A percentile compares a stretch with the other conserved stretches of the same genome.
Conservation (phyloP, 108 stramenopile genomes). For the Nitzschia palea region DNA sequence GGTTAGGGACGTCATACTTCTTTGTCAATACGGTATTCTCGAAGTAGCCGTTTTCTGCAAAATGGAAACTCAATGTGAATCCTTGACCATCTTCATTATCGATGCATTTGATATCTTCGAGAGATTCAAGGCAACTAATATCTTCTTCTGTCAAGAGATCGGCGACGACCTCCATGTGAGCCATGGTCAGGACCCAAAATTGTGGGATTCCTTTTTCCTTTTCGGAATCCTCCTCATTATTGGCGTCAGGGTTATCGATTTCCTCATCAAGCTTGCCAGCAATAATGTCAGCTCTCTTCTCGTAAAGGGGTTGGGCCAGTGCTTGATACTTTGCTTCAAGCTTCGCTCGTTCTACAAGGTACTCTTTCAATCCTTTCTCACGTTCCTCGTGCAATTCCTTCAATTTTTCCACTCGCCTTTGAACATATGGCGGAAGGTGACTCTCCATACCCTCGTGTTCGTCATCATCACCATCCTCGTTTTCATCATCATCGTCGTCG, state of each 20-base stretch:
- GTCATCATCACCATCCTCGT: slow-evolving; percentile 42
- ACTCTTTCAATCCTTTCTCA: slow-evolving; percentile 55
- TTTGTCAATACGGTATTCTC: slow-evolving; percentile 85
- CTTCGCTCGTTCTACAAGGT: slow-evolving; percentile 74
- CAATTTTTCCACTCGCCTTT: slow-evolving; percentile 61
- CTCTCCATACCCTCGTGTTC: slow-evolving; percentile 34
- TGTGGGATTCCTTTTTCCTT: slow-evolving; percentile 74
- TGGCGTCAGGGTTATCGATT: slow-evolving; percentile 20
- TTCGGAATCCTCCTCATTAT: slow-evolving; percentile 25
- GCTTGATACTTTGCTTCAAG: slow-evolving; percentile 75
- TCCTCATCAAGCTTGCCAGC: slow-evolving; percentile 41
- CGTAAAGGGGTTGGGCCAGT: slow-evolving; percentile 62
- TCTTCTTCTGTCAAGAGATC: slow-evolving; percentile 83
- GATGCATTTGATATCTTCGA: slow-evolving; percentile 71
- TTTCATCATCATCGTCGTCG: slow-evolving; percentile 12
- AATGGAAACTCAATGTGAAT: slow-evolving; percentile 87
- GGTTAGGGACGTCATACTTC: slow-evolving; percentile 88
- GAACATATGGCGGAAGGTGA: slow-evolving; percentile 50
- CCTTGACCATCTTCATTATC: slow-evolving; percentile 81
- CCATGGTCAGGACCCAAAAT: slow-evolving; percentile 86
- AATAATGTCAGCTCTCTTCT: slow-evolving; percentile 56
- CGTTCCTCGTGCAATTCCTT: slow-evolving; percentile 58
- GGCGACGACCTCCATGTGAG: slow-evolving; percentile 66
- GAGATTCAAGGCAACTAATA: slow-evolving; percentile 73
- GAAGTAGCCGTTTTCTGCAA: slow-evolving; percentile 87